phyloP scores from a whole-genome alignment of 202 grass and related monocot genomes.

The Schoenoplectus tabernaemontani region DNA sequence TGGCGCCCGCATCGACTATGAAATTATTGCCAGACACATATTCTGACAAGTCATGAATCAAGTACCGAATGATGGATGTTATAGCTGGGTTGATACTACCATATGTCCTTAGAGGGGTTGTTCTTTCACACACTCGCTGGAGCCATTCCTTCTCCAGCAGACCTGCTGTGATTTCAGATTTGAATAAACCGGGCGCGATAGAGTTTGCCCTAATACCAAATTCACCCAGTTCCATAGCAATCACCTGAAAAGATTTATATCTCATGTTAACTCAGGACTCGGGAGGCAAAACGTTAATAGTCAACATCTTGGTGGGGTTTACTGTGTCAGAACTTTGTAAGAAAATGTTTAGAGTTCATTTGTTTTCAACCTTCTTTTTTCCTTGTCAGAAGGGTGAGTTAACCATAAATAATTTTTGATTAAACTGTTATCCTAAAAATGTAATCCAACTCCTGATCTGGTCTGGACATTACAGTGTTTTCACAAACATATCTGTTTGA shows the following conservation, averaged over 20 bases:
- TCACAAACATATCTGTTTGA: neutral
- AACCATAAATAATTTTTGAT: neutral
- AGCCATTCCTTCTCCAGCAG: slow-evolving; percentile 28
- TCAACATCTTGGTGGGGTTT: neutral
- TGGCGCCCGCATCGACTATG: slow-evolving; percentile 27
- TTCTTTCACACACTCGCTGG: slow-evolving; percentile 24
- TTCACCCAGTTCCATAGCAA: slow-evolving; percentile 31
- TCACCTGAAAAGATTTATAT: slow-evolving; percentile 14
- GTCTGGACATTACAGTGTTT: neutral
- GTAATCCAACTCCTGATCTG: neutral
- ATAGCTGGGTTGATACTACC: slow-evolving; percentile 27
- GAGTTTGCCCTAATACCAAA: slow-evolving; percentile 32
- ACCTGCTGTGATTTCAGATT: slow-evolving; percentile 29
- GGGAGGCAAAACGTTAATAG: neutral
- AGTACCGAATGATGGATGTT: slow-evolving; percentile 28
- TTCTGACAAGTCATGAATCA: slow-evolving; percentile 31
- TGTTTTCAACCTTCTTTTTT: neutral
- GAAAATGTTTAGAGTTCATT: neutral
- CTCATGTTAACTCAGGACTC: neutral
- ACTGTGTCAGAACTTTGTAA: neutral
- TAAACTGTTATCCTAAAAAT: neutral
- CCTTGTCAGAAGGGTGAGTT: no score
- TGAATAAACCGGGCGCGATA: slow-evolving; percentile 35
- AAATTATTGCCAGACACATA: slow-evolving; percentile 34
- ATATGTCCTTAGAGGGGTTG: slow-evolving; percentile 23